Evolutionary conservation across 1,139 yeast species (phyloP).

Genomic region (Schwanniomyces etchellsii): DNA sequence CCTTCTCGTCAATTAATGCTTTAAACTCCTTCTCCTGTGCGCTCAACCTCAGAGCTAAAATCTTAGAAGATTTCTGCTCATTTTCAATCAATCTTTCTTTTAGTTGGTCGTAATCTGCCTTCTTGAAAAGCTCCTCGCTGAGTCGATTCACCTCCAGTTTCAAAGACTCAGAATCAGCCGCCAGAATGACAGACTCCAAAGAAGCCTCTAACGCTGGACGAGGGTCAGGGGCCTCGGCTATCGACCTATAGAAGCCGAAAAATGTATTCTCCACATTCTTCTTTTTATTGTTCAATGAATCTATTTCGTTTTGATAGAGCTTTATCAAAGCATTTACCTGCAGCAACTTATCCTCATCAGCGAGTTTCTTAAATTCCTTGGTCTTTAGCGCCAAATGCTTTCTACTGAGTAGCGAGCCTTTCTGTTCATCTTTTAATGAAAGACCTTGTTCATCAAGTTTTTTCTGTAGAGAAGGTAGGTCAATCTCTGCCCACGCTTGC

Average conservation of each 20-base stretch:
- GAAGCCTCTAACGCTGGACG: conserved; percentile 72
- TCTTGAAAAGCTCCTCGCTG: conserved; percentile 55
- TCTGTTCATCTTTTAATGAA: conserved; percentile 66
- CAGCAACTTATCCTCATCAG: conserved; percentile 57
- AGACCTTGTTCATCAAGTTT: conserved; percentile 71
- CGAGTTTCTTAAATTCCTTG: conserved; percentile 71
- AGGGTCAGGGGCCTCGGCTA: conserved; percentile 94
- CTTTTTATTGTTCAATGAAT: conserved; percentile 69
- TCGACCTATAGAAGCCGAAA: conserved; percentile 64
- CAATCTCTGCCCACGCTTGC: conserved; percentile 72
- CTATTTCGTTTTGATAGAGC: conserved; percentile 84
- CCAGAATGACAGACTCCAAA: conserved; percentile 58
- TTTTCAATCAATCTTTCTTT: conserved; percentile 53
- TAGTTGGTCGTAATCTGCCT: conserved; percentile 75
- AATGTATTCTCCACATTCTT: conserved; percentile 70
- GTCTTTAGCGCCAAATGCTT: conserved; percentile 77
- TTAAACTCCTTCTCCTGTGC: conserved; percentile 62
- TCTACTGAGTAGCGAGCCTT: conserved; percentile 59
- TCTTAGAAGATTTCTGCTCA: conserved; percentile 55
- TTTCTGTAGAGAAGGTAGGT: conserved; percentile 62
- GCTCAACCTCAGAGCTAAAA: conserved; percentile 36
- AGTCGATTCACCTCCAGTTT: conserved; percentile 50
- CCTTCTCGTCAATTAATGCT: conserved; percentile 57
- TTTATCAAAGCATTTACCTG: conserved; percentile 69
- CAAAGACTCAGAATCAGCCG: conserved; percentile 49